phyloP scores from a whole-genome alignment of 768 basidiomycete species.

The Porphyrellus cyaneotinctus region DNA sequence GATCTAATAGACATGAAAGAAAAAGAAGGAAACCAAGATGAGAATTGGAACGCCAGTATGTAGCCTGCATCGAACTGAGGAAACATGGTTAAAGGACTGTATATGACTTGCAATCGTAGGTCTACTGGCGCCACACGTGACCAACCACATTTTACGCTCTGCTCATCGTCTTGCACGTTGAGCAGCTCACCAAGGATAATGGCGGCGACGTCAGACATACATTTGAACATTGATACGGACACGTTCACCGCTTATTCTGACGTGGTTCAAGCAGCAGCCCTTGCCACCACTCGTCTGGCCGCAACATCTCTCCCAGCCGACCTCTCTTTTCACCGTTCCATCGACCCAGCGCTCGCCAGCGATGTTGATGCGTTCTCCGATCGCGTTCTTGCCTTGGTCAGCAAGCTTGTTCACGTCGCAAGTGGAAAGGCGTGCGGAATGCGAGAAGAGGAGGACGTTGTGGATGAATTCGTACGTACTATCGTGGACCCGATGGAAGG shows the following conservation, averaged over 20 bases:
- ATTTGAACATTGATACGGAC: slow-evolving; percentile 17
- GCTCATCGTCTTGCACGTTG: not conserved
- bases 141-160: not conserved
- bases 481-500: slow-evolving; percentile 85
- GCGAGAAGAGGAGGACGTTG: slow-evolving; percentile 70
- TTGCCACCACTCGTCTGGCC: slow-evolving; percentile 60
- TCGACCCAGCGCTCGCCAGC: slow-evolving; percentile 65
- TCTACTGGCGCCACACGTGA: too few relatives aligned
- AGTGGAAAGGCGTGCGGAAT: slow-evolving; percentile 39
- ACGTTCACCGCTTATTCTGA: slow-evolving; percentile 54
- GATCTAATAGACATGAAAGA: slow-evolving; percentile 62
- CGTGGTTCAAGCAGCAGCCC: slow-evolving; percentile 54
- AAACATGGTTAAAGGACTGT: slow-evolving; percentile 34
- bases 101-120: too few relatives aligned
- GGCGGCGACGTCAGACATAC: slow-evolving; percentile 3
- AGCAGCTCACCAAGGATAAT: slow-evolving; percentile 9
- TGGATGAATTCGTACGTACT: slow-evolving; percentile 74
- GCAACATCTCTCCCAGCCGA: slow-evolving; percentile 63
- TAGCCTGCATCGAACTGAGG: slow-evolving; percentile 49
- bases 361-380: slow-evolving; percentile 68
- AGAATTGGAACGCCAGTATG: slow-evolving; percentile 74
- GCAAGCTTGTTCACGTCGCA: slow-evolving; percentile 55
- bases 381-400: slow-evolving; percentile 62
- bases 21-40: slow-evolving; percentile 79
- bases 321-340: slow-evolving; percentile 84